Evolutionary conservation across 225 moss, liverwort and hornwort species (phyloP), one percentile per base, ranked within the genome.

Genomic region (Physcomitrium patens): DNA sequence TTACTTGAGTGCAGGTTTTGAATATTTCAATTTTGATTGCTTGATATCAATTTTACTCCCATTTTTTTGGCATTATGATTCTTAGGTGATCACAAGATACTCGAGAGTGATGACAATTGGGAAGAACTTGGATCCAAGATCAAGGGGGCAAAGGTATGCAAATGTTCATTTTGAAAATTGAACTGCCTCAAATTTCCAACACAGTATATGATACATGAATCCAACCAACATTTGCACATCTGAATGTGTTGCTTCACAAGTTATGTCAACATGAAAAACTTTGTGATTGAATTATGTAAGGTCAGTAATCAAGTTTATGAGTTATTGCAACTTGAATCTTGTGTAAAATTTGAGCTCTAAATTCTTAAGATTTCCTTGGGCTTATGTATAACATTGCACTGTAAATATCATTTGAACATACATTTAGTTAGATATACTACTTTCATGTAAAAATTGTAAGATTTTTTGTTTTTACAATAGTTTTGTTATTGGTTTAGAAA

Each of bases 61-160:
- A 24, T 24, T 24, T 24, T 24, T 24, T 72, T 27, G 60, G n/a
- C 48, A 12, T 22, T 37, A 18, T 46, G 37, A 7, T 41, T 63
- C 28, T 52, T 42, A 63, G 73, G 50, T 14, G 63, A 73, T 63
- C 7, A 52, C 13, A 63, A 22, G 28, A 16, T 24, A 22, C 14
- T 49, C 9, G 1, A 16, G 63, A 41, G 20, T 0, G 11, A 14
- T 0, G 26, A 62, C 10, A 47, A 49, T 50, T 3, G 7, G 6
- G 11, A 16, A 16, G 58, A 31, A 19, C 7, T 60, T n/a, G 50
- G 14, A 73, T 18, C 72, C 11, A 7, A 20, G 22, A 14, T 52
- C 15, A 17, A 43, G 24, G 7, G 16, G 23, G 24, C 13, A 17
- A 51, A 65, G 74, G 65, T 65, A 65, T 15, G 74, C 37, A 55